These are phyloP conservation scores for Echium plantagineum DNA, from an alignment of 257 asterid species.

Conservation along the genomic window DNA sequence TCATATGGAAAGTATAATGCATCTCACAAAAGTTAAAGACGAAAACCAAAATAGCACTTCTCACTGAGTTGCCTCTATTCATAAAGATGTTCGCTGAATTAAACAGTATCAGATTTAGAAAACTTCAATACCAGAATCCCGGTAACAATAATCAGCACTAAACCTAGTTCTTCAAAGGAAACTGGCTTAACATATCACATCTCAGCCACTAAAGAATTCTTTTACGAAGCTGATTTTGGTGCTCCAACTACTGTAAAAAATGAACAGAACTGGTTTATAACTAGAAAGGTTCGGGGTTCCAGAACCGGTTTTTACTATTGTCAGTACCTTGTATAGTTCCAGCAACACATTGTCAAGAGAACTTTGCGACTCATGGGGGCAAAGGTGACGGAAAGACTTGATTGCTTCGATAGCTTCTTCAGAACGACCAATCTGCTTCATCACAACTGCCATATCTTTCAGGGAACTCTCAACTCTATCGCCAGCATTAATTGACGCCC, in stretches of 20 bases:
- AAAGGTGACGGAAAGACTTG: slow-evolving; percentile 86
- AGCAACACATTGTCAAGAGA: slow-evolving; percentile 77
- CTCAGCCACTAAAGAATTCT: too few species aligned
- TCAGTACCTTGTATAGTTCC: slow-evolving; percentile 63
- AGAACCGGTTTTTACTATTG: background rate
- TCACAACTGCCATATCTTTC: slow-evolving; percentile 93
- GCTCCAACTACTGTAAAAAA: background rate
- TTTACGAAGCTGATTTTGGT: too few species aligned
- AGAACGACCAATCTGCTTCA: slow-evolving; percentile 75
- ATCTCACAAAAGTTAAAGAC: too few species aligned
- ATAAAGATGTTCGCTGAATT: too few species aligned
- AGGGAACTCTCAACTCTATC: slow-evolving; percentile 91
- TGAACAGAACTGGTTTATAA: background rate
- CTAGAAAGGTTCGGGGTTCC: background rate
- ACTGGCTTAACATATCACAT: too few species aligned
- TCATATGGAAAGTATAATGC: too few species aligned
- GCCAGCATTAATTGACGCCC: slow-evolving; percentile 91
- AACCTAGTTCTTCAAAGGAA: too few species aligned
- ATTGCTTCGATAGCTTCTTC: slow-evolving; percentile 97
- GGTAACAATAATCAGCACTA: too few species aligned
- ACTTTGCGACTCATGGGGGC: slow-evolving; percentile 72
- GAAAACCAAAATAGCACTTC: too few species aligned
- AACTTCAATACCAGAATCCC: too few species aligned
- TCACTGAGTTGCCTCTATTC: too few species aligned
- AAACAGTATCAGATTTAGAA: too few species aligned